These are phyloP conservation scores for Puccinia brachypodii DNA, from an alignment of 1,284 basidiomycete genomes.

Conservation along the genomic window DNA sequence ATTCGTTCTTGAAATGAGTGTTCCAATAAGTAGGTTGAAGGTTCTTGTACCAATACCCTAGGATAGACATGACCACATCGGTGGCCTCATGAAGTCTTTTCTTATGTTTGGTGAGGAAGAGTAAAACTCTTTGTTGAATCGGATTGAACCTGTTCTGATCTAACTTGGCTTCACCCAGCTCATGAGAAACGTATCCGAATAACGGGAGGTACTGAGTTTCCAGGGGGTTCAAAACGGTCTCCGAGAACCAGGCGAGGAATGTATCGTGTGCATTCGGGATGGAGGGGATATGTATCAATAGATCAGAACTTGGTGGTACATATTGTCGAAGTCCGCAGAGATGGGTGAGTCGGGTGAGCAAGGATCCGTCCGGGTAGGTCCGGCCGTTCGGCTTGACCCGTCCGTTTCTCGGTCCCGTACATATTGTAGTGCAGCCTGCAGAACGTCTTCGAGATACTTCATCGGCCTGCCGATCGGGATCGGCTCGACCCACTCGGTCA, in stretches of 20 bases:
- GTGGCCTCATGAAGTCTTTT: neutral
- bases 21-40: neutral
- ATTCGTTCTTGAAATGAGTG: neutral
- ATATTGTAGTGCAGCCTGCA: neutral
- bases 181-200: neutral
- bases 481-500: neutral
- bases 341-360: neutral
- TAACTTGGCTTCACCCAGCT: neutral
- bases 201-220: neutral
- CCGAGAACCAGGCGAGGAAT: neutral
- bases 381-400: neutral
- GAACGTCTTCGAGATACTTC: neutral
- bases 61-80: neutral
- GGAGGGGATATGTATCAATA: neutral
- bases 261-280: neutral
- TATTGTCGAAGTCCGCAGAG: neutral
- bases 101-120: neutral
- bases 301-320: neutral
- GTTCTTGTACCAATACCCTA: neutral
- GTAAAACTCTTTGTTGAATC: neutral
- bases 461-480: neutral
- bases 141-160: neutral
- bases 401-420: neutral
- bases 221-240: neutral
- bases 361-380: neutral